Percentiles rank a stretch among this genome's conserved stretches.
These are phyloP conservation scores for Arbutus unedo DNA, from an alignment of 148 eudicot species.

Conservation along the genomic window DNA sequence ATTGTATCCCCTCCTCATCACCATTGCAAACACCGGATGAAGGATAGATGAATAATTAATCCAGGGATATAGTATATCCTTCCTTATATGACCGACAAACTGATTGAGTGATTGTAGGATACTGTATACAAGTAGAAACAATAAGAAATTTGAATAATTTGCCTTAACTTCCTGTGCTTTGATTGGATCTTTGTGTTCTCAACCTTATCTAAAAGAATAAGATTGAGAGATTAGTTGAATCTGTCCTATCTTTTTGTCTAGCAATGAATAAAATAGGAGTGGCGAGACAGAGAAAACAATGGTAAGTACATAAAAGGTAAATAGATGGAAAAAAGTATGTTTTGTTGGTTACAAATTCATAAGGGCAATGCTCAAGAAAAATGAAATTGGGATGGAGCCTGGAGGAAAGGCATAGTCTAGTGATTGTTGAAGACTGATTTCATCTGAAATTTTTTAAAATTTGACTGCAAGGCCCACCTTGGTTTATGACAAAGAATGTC, in stretches of 20 bases:
- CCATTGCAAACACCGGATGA: too few relatives aligned
- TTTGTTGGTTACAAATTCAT: background rate
- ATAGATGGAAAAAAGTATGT: too few relatives aligned
- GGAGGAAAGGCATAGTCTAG: background rate
- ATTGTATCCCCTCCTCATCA: too few relatives aligned
- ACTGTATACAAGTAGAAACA: background rate
- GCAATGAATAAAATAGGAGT: background rate
- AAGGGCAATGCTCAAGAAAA: background rate
- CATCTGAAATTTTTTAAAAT: background rate
- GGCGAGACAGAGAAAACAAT: background rate
- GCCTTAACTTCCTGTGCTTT: background rate
- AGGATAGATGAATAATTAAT: too few relatives aligned
- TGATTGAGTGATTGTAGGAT: background rate
- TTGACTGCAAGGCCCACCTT: background rate
- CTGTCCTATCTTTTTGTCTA: background rate
- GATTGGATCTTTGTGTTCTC: background rate
- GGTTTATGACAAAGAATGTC: background rate
- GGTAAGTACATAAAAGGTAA: too few relatives aligned
- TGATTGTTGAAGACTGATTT: background rate
- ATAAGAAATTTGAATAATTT: background rate
- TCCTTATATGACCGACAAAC: too few relatives aligned
- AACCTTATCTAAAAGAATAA: background rate
- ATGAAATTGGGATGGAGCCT: background rate
- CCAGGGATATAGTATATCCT: too few relatives aligned
- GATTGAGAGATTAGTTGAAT: background rate